Percentiles rank a stretch among this genome's conserved stretches.
phyloP scores from a whole-genome alignment of 306 rosid species.

The Rosa rugosa region DNA sequence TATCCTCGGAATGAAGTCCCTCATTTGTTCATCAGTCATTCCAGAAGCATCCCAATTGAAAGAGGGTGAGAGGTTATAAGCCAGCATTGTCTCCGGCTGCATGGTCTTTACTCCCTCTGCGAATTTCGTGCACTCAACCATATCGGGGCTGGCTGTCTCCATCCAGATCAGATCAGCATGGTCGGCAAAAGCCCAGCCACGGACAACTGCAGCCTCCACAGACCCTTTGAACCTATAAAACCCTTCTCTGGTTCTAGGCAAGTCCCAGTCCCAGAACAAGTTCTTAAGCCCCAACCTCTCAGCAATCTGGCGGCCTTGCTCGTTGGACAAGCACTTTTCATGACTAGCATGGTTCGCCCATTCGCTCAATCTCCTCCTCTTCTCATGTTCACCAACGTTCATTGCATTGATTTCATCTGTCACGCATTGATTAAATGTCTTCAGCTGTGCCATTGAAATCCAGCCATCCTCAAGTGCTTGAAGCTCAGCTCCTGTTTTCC shows the following conservation, averaged over 20 bases:
- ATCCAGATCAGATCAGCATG: slow-evolving; percentile 91
- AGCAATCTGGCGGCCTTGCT: slow-evolving; percentile 64
- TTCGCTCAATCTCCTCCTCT: slow-evolving; percentile 53
- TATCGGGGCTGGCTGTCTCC: slow-evolving; percentile 75
- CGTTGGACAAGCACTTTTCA: slow-evolving; percentile 64
- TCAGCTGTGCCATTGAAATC: slow-evolving; percentile 61
- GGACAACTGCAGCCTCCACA: slow-evolving; percentile 69
- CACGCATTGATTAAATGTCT: slow-evolving; percentile 80
- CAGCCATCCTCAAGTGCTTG: slow-evolving; percentile 77
- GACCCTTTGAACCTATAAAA: slow-evolving; percentile 81
- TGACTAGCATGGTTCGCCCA: slow-evolving; percentile 55
- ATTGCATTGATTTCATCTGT: slow-evolving; percentile 53
- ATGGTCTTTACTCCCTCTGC: slow-evolving; percentile 64
- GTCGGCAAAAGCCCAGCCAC: slow-evolving; percentile 79
- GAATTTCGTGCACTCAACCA: slow-evolving; percentile 73
- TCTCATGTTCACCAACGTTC: slow-evolving; percentile 56
- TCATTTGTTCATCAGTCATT: slow-evolving; percentile 74
- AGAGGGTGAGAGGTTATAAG: slow-evolving; percentile 90
- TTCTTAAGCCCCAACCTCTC: slow-evolving; percentile 59
- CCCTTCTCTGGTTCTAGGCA: slow-evolving; percentile 94
- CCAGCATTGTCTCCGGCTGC: slow-evolving; percentile 68
- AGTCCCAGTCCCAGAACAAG: slow-evolving; percentile 94
- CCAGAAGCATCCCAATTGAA: slow-evolving; percentile 99
- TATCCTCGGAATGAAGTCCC: slow-evolving; percentile 75
- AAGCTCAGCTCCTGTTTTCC: slow-evolving; percentile 75